Evolutionary conservation across 306 rosid genomes (phyloP).

Genomic region (Boehmeria nivea): DNA sequence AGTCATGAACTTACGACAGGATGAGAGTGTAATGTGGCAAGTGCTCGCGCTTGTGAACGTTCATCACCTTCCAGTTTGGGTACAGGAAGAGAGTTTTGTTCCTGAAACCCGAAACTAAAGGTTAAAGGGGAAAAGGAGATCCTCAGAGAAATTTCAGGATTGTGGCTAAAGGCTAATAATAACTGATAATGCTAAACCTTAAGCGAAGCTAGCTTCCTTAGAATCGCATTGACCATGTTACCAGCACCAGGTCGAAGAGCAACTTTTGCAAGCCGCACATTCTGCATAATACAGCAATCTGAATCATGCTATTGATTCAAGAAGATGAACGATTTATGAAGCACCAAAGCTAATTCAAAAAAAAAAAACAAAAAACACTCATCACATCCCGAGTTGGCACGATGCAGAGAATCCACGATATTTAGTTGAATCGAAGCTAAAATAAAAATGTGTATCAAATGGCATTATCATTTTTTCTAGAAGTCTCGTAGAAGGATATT

Average conservation of each 20-base stretch:
- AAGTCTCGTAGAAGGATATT: not conserved
- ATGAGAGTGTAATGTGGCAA: constrained; percentile 76
- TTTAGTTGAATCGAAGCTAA: too few relatives aligned
- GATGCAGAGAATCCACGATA: too few relatives aligned
- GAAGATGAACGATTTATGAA: too few relatives aligned
- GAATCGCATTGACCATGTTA: constrained; percentile 84
- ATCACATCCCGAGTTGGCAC: too few relatives aligned
- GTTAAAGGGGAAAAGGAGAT: constrained; percentile 7
- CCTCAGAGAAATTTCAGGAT: not conserved
- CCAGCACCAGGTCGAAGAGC: constrained; percentile 95
- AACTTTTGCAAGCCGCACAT: constrained; percentile 78
- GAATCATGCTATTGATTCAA: too few relatives aligned
- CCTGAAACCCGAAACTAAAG: constrained; percentile 44
- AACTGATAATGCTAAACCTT: constrained; percentile 43
- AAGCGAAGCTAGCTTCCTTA: constrained; percentile 64
- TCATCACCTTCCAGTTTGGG: constrained; percentile 84
- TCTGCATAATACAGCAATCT: constrained; percentile 41
- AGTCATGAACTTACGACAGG: constrained; percentile 63
- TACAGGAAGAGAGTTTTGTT: constrained; percentile 57
- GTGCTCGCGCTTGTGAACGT: constrained; percentile 77
- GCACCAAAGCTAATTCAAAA: too few relatives aligned
- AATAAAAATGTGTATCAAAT: too few relatives aligned
- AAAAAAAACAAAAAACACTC: too few relatives aligned
- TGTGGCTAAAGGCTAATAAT: too few relatives aligned
- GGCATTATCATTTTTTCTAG: not conserved